Evolutionary conservation across 2,329 filamentous ascomycete genomes (phyloP), one percentile per base, ranked within the genome.

Genomic region (Spiromastix sp.): DNA sequence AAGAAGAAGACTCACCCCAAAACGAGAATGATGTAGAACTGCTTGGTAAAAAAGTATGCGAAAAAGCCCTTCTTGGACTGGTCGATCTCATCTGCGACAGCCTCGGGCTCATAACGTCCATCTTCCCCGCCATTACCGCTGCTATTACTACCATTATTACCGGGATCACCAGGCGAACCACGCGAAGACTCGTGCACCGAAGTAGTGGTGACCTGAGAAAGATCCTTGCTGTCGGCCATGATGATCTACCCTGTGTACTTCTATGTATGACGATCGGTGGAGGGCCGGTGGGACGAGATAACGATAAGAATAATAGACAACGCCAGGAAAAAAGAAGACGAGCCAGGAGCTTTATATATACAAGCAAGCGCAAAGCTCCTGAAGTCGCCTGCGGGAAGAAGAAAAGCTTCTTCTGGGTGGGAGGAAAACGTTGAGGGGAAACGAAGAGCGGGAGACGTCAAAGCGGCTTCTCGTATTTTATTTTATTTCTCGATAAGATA

Each of bases 21-120:
- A 32, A 76, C 41, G 48, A 96, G 67, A 28, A 93, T 77, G 47
- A 85, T 66, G 75, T 85, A 96, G 57, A 98, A 96, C 55, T 95
- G 84, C 51, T 71, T 71, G 8, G 87, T 94, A 48, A 70, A 72
- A 43, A 96, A 68, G 63, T 91, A 96, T 28, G 80, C 65, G 46
- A 79, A 71, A 45, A 65, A 68, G 4, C 65, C 58, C 45, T 64
- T 63, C 59, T 68, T 67, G 36, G 59, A 44, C 34, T 55, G 49
- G 19, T 60, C 59, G 7, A 62, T 48, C 24, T 56, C 56, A 28
- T 62, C 61, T 11, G 55, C 59, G 6, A 52, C 43, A 16, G 51
- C 49, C 26, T 50, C 42, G 16, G 46, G 39, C 30, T 29, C 36
- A 16, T 38, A 41, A 11, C 50, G 43, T 22, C 42, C 44, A 29